Base-by-base conservation (phyloP, 2,329 filamentous ascomycete genomes). In the Cryoendolithus antarcticus region DNA sequence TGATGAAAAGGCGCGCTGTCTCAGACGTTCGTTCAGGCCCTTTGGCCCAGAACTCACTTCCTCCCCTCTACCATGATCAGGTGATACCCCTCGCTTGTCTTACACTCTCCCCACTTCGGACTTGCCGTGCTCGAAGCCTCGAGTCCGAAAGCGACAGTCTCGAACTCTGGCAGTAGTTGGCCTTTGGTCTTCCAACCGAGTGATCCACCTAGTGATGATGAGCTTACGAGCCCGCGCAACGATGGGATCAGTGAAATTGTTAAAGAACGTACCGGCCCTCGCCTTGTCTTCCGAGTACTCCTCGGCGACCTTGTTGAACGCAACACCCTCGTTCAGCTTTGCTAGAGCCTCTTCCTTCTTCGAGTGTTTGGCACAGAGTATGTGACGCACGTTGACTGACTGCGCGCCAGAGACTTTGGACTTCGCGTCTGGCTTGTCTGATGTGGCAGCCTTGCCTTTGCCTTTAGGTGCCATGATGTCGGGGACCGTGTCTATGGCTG, bases 281-380 rank as follows among this genome's bases (percentile, higher is more conserved):
- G 81, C 80, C 63, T 88, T 86, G 58, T 88, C 82, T 60, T 86
- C 82, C 0, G 78, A 83, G 54, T 74, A 82, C 48, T 79, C 74
- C 38, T 74, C 65, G 7, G 82, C 82, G 4, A 86, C 80, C 35
- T 82, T 77, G 50, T 86, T 81, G 53, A 86, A 88, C 51, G 80
- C 83, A 37, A 68, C 69, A 1, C 81, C 80, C 3, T 67, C 73
- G 30, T 69, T 70, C 37, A 88, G 60, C 61, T 84, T 80, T 41
- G 71, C 72, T 10, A 86, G 58, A 1, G 82, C 82, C 55, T 85
- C 78, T 54, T 86, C 81, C 55, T 85, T 86, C 59, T 79, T 84
- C n/a, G 67, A 63, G 55, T 85, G 77, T 55, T 88, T 88, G 56
- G 79, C 78, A 52, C 82, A 86, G 64, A 83, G 60, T 43, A 86